phyloP scores from a whole-genome alignment of 2,329 filamentous ascomycete species.

The Zymoseptoria pseudotritici region DNA sequence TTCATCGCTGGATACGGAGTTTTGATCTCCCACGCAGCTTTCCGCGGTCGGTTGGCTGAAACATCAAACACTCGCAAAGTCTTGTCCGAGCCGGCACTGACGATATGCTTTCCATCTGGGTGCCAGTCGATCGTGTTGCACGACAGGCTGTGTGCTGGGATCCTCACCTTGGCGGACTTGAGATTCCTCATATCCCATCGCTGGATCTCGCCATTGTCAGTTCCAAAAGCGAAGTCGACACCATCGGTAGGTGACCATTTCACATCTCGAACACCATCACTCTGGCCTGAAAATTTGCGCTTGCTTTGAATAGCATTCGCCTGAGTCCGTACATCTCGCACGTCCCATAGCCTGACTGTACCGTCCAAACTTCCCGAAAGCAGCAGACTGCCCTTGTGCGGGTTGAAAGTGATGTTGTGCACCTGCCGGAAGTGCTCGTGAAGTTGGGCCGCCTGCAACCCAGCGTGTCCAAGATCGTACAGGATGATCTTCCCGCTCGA shows the following conservation, averaged over 20 bases:
- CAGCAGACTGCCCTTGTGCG: constrained; percentile 51
- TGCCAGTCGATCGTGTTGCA: constrained; percentile 62
- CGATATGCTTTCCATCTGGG: constrained; percentile 57
- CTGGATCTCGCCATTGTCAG: constrained; percentile 57
- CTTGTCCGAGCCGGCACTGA: constrained; percentile 55
- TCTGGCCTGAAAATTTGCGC: constrained; percentile 49
- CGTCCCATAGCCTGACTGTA: constrained; percentile 57
- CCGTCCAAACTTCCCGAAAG: constrained; percentile 60
- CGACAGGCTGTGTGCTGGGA: constrained; percentile 50
- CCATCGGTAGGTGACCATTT: constrained; percentile 59
- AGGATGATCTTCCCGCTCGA: constrained; percentile 59
- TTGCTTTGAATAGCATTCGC: constrained; percentile 48
- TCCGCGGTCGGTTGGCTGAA: constrained; percentile 50
- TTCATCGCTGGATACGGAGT: constrained; percentile 56
- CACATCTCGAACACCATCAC: constrained; percentile 55
- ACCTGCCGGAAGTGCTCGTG: constrained; percentile 60
- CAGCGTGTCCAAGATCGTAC: constrained; percentile 56
- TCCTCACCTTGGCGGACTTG: constrained; percentile 50
- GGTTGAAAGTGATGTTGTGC: constrained; percentile 59
- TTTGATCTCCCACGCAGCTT: constrained; percentile 51
- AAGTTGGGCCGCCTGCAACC: constrained; percentile 54
- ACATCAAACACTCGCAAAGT: constrained; percentile 60
- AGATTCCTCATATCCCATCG: constrained; percentile 56
- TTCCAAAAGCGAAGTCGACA: constrained; percentile 56
- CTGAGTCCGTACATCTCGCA: constrained; percentile 44